phyloP scores from a whole-genome alignment of 148 eudicot species.

The Rhododendron molle region DNA sequence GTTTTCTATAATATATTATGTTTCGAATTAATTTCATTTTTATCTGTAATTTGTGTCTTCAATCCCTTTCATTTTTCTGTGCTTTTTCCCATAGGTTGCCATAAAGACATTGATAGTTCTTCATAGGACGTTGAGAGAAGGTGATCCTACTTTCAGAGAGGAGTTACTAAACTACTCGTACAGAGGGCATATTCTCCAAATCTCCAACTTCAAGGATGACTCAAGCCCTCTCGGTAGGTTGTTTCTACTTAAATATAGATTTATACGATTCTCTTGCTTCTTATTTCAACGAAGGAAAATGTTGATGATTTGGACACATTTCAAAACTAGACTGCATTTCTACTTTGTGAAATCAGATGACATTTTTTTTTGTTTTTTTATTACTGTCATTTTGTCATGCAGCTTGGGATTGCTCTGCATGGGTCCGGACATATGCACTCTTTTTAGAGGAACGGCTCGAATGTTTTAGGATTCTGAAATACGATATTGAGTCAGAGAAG shows the following conservation, averaged over 20 bases:
- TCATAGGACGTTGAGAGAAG: slow-evolving; percentile 88
- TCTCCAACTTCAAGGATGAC: slow-evolving; percentile 93
- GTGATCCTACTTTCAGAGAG: slow-evolving; percentile 92
- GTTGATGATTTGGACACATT: neutral
- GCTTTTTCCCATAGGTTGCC: slow-evolving; percentile 56
- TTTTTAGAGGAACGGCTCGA: slow-evolving; percentile 92
- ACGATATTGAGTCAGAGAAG: slow-evolving; percentile 80
- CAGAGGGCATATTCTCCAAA: slow-evolving; percentile 69
- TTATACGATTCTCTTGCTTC: neutral
- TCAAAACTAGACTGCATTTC: neutral
- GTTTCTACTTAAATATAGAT: neutral
- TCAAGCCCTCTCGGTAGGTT: slow-evolving; percentile 80
- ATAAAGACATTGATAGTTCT: slow-evolving; percentile 81
- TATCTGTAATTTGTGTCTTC: neutral
- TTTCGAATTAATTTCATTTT: neutral
- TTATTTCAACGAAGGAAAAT: neutral
- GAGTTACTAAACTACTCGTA: slow-evolving; percentile 73
- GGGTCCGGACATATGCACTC: slow-evolving; percentile 90
- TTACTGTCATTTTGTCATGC: slow-evolving; percentile 4
- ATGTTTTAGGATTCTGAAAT: slow-evolving; percentile 73
- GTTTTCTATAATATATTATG: neutral
- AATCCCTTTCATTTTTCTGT: neutral
- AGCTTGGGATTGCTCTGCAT: slow-evolving; percentile 99
- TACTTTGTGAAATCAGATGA: neutral
- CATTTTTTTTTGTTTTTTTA: neutral